Base-by-base conservation (phyloP, 2,329 filamentous ascomycete genomes). In the Tolypocladium sp. region DNA sequence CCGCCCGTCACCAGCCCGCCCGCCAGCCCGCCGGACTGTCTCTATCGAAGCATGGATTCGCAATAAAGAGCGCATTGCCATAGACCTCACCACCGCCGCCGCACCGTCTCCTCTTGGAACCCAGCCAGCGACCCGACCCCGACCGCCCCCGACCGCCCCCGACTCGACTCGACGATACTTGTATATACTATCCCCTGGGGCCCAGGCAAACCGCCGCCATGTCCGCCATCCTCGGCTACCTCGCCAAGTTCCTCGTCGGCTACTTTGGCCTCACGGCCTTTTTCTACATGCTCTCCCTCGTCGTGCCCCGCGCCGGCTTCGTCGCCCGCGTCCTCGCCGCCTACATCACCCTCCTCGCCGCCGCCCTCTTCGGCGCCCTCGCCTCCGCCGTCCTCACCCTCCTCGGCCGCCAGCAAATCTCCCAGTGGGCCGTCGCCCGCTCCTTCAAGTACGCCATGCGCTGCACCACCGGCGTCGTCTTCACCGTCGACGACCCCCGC, bases 381-480 rank as follows among this genome's bases (percentile, higher is more conserved):
- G 86, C 86, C 35, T 91, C 89, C 52, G 82, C 92, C 62, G 68
- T 84, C 60, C 81, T 97, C 63, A 86, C 89, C 54, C 67, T 90
- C 20, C 66, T 86, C 55, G 92, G 92, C 61, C 84, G 89, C 67
- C 86, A 86, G 61, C 86, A 89, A 58, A 84, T 91, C 63, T 84
- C 90, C 35, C 94, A 97, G 79, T 97, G 92, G 91, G 85, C 90
- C 44, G 85, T 85, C 12, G 94, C 79, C 9, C 85, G 92, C 62
- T 76, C 81, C 63, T 97, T 96, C 81, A 89, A 92, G 73, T 89
- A 84, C 76, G 71, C 83, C 65, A 95, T 96, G 89, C 80, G 81
- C 65, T 73, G 82, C 53, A 82, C 84, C 55, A 92, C 91, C 1
- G 93, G 93, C 61, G 81, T 97, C 55, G 82, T 80, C 60, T 97